These are phyloP conservation scores for Peribolospora baueri DNA, from an alignment of 768 basidiomycete genomes.

Conservation along the genomic window DNA sequence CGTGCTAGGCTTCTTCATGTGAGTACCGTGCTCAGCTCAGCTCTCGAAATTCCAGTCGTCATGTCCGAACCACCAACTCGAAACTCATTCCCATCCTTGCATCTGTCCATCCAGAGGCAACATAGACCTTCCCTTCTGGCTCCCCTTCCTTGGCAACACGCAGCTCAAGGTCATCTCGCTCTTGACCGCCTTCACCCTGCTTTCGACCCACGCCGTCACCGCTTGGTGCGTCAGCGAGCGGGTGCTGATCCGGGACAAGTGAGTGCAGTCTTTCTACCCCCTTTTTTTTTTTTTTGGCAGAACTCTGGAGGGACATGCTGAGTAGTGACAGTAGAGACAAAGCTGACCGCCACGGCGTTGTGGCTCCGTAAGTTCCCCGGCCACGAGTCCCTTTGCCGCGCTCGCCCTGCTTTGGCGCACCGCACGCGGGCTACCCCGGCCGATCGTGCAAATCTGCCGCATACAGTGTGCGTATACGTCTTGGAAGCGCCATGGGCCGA, in stretches of 20 bases:
- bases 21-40: conserved; percentile 16
- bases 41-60: background rate
- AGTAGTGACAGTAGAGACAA: no score
- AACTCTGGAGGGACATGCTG: no score
- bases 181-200: conserved; percentile 41
- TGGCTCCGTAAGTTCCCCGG: no score
- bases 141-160: conserved; percentile 52
- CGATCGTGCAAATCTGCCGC: no score
- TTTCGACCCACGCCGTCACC: conserved; percentile 40
- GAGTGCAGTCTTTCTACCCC: background rate
- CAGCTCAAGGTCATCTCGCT: conserved; percentile 63
- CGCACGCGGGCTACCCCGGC: no score
- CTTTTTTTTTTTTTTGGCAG: background rate
- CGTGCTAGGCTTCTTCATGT: conserved; percentile 73
- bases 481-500: no score
- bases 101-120: conserved; percentile 35
- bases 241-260: conserved; percentile 28
- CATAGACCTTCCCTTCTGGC: conserved; percentile 39
- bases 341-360: no score
- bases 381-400: no score
- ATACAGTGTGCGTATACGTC: no score
- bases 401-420: no score
- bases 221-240: conserved; percentile 33
- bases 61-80: background rate
- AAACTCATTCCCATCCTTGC: background rate